Evolutionary conservation across 164 flowering plant species (phyloP), one percentile per base, ranked within the genome.

Genomic region (Hamamelis virginiana): DNA sequence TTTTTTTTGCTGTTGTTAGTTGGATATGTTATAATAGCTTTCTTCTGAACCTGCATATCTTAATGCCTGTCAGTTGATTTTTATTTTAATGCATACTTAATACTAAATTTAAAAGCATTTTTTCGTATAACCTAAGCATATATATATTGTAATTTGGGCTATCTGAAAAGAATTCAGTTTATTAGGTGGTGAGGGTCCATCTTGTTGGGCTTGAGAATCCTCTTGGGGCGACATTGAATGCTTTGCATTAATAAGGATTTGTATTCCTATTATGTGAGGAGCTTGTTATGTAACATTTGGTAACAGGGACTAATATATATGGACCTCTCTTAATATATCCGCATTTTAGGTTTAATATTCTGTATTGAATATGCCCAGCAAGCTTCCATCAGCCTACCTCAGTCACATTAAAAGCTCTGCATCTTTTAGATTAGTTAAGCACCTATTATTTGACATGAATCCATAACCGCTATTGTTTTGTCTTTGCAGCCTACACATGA

Each of bases 401-500:
- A 58, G 44, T 21, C 50, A 11, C n/a, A 9, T 22, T 23, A 18
- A 64, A 44, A 71, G 18, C 38, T 64, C 3, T 51, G 38, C 51
- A 1, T 52, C 47, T 43, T 50, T 18, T 51, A 28, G 8, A 55
- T 21, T 13, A 55, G 50, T 6, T 13, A 6, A 13, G 5, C 1
- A 59, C n/a, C 22, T 19, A 22, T 11, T 44, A 67, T 8, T 23
- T 58, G 21, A 43, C n/a, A 5, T 55, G 4, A 56, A 13, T 27
- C 3, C 25, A 47, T 60, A 12, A 56, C 27, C 10, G 28, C 18
- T 55, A 9, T 58, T 63, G 23, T 69, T 52, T 68, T 53, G 22
- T 69, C 26, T 67, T 28, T 53, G 13, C 85, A 91, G 95, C 97
- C 97, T 77, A 96, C 98, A 52, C 97, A 94, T 81, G 97, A 94